A percentile compares a stretch with the other conserved stretches of the same genome.
These are phyloP conservation scores for Sesbania bispinosa DNA, from an alignment of 306 rosid species.

Conservation along the genomic window DNA sequence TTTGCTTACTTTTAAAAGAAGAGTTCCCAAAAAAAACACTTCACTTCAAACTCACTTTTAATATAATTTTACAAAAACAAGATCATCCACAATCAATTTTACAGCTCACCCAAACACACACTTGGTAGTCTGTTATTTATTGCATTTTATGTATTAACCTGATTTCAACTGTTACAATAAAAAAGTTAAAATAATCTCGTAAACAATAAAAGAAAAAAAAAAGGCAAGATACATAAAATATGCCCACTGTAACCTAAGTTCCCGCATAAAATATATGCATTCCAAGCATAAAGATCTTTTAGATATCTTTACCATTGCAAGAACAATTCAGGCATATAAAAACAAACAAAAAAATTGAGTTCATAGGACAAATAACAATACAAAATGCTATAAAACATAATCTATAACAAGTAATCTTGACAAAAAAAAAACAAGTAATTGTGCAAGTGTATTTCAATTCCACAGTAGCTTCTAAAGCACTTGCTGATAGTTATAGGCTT, in stretches of 20 bases:
- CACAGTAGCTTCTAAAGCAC: neutral
- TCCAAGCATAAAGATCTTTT: neutral
- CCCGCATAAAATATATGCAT: neutral
- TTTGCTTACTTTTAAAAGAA: too few relatives aligned
- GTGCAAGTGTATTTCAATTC: neutral
- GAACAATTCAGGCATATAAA: neutral
- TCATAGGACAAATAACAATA: slow-evolving; percentile 10
- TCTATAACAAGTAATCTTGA: too few relatives aligned
- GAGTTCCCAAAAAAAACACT: too few relatives aligned
- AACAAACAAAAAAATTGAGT: neutral
- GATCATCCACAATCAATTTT: too few relatives aligned
- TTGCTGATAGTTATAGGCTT: neutral
- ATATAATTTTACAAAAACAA: too few relatives aligned
- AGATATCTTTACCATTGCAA: neutral
- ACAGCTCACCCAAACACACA: too few relatives aligned
- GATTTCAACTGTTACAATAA: neutral
- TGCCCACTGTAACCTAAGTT: neutral
- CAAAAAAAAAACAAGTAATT: too few relatives aligned
- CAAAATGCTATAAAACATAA: neutral
- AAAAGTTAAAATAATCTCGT: neutral
- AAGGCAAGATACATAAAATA: neutral
- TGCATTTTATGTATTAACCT: neutral
- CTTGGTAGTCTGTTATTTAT: neutral
- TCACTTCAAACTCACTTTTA: too few relatives aligned
- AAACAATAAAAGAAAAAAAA: too few relatives aligned